phyloP scores from a whole-genome alignment of 768 basidiomycete species.

The Macrocybe gigantea region DNA sequence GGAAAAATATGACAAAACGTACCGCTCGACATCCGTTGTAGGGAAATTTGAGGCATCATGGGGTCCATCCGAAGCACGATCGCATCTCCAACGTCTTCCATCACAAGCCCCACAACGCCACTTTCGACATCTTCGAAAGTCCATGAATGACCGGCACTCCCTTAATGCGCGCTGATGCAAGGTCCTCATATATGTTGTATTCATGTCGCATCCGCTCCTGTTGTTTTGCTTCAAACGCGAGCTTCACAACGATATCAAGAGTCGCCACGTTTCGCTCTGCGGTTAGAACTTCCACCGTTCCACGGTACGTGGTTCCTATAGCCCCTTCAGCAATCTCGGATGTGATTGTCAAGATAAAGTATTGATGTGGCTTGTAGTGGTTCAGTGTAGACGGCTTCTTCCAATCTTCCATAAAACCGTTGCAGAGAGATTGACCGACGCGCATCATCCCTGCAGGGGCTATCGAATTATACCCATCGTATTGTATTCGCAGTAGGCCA shows the following conservation, averaged over 20 bases:
- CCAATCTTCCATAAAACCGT: not conserved
- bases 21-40: too few relatives aligned
- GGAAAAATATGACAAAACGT: too few relatives aligned
- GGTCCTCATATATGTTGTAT: not conserved
- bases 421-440: not conserved
- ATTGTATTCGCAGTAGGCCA: conserved; percentile 6
- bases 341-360: conserved; percentile 2
- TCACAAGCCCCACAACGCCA: conserved; percentile 1
- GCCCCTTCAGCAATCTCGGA: conserved; percentile 8
- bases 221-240: conserved; percentile 3
- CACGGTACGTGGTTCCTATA: conserved; percentile 7
- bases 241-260: conserved; percentile 7
- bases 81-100: conserved; percentile 3
- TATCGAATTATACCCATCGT: conserved; percentile 5
- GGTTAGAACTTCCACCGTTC: conserved; percentile 4
- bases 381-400: not conserved
- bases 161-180: not conserved
- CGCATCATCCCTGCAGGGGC: conserved; percentile 5
- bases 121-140: conserved; percentile 3
- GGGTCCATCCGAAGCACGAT: too few relatives aligned
- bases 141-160: conserved; percentile 1
- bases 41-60: too few relatives aligned
- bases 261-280: not conserved
- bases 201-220: not conserved
- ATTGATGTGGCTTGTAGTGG: not conserved